Percentiles rank a stretch among this genome's conserved stretches.
Conservation (phyloP, 768 basidiomycete species). For the Mycena amicta region DNA sequence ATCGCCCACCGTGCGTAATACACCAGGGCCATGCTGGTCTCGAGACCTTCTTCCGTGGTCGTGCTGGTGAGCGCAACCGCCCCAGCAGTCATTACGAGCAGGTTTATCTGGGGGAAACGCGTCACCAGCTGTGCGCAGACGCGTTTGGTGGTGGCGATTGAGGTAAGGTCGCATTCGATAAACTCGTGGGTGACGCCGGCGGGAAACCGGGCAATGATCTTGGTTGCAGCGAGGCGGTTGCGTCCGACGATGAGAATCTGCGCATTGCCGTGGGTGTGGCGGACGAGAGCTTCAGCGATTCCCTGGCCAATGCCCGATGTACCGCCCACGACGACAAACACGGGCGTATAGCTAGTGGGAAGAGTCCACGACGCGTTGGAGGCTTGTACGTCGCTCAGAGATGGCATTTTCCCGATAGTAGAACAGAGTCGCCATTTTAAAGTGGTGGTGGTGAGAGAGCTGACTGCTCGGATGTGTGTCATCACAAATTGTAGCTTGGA, state of each 20-base stretch:
- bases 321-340: not conserved
- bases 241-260: not conserved
- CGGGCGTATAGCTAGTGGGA: not conserved
- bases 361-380: constrained; percentile 35
- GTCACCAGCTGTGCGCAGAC: not conserved
- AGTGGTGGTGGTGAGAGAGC: not conserved
- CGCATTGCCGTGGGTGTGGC: not conserved
- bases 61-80: not conserved
- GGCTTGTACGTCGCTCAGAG: constrained; percentile 24
- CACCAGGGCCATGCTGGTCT: not conserved
- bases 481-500: too few relatives aligned
- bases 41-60: not conserved
- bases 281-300: not conserved
- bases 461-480: not conserved
- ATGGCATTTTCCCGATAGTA: not conserved
- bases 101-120: not conserved
- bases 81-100: constrained; percentile 1
- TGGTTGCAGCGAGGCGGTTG: not conserved
- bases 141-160: not conserved
- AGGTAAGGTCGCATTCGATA: not conserved
- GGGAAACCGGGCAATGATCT: not conserved
- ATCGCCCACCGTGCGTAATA: not conserved
- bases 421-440: not conserved
- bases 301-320: not conserved
- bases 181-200: not conserved